Base-by-base conservation (phyloP, 108 stramenopile genomes). In the Nitzschia sp. region DNA sequence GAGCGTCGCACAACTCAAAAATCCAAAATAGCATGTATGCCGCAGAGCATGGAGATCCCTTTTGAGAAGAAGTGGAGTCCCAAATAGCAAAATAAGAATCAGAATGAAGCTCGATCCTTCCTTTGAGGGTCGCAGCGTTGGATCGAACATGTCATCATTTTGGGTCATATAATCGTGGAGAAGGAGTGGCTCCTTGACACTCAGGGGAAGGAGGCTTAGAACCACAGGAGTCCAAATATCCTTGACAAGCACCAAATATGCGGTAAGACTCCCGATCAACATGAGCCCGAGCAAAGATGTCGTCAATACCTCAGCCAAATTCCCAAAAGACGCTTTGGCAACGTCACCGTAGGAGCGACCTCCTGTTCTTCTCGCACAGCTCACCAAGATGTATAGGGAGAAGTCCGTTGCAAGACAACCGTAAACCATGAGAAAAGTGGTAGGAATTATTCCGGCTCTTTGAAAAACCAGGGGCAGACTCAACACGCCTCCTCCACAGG, bases 401-500 rank as follows among this genome's bases (percentile, higher is more conserved):
- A 83, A 78, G 38, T 69, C 53, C 0, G 88, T 84, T 13, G 85
- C 38, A 17, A 82, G 68, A 31, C 67, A 63, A 1, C 81, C 85
- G 15, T 82, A 68, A 2, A 87, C 27, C 58, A 92, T 72, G 1
- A 95, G 48, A 15, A 85, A 56, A 27, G 72, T 76, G 3, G 88
- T 83, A 17, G 82, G 68, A 47, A 85, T 32, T 41, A 91, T 84
- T 22, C 93, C 93, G 45, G 83, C 80, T 46, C 85, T 69, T 27
- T 73, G 63, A 62, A 95, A 83, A n/a, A 91, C 93, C 56, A 91
- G 68, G 19, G 93, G 93, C 3, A 95, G 76, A 55, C 71, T 76
- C 16, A 95, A 77, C 8, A 85, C 85, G 8, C 93, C 93, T 9
- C 93, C 93, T 13, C 93, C 93, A 35, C 84, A 81, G 68, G 87